Base-by-base conservation (phyloP, 768 basidiomycete species). In the Panaeolus cyanescens region DNA sequence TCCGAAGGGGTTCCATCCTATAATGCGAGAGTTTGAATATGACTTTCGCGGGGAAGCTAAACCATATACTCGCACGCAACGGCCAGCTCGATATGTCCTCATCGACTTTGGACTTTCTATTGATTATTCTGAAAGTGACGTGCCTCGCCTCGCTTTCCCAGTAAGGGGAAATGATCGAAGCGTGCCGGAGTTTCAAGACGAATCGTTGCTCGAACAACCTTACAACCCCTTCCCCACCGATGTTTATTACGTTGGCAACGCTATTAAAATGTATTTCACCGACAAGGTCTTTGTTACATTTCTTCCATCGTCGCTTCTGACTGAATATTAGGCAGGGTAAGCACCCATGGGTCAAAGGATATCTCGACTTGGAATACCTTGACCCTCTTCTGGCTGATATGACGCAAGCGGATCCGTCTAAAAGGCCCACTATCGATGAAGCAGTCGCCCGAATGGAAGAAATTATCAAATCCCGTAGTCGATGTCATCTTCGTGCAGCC, bases 301-400 rank as follows among this genome's bases (percentile, higher is more conserved):
- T 32, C 8, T 31, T 54, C 19, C 13, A 1, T 33, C 5, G 15
- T 25, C 20, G 20, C 19, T 3, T 3, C 20, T 22, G 22, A 2
- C n/a, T n/a, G n/a, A n/a, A n/a, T n/a, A n/a, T n/a, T n/a, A n/a
- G n/a, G n/a, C n/a, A n/a, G n/a, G n/a, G n/a, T n/a, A n/a, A n/a
- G n/a, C n/a, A n/a, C 20, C 20, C 58, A 5, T 31, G 32, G 17
- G 32, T 62, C 17, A 19, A 54, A 9, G 62, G 61, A 6, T 63
- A 62, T 25, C n/a, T 62, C 32, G 74, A 72, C 0, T 68, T 77
- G 19, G 70, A 68, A 6, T 77, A 77, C 40, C 63, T 77, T 33
- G 53, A 62, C 42, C 66, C 68, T 1, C 64, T 79, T 13, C 36
- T 58, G 5, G 56, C 15, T 13, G 56, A 53, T n/a, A 62, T 58